Evolutionary conservation across 495 filamentous ascomycete species (phyloP), one percentile per base, ranked within the genome.

Genomic region (Saxophila tyrrhenica): DNA sequence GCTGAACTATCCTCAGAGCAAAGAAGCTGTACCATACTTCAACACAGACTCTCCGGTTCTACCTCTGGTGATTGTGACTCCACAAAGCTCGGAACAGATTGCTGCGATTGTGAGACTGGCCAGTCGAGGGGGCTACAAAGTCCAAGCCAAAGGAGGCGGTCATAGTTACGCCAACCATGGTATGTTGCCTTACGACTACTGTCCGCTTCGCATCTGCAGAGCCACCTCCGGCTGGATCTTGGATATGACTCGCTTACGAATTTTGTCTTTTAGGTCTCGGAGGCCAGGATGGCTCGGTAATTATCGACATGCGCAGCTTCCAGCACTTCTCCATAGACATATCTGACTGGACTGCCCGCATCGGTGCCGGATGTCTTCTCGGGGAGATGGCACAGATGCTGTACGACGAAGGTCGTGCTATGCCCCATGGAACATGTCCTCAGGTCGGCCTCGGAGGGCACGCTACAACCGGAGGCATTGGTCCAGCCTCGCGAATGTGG

Each of bases 221-320:
- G n/a, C n/a, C n/a, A n/a, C n/a, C n/a, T n/a, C n/a, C n/a, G n/a
- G n/a, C n/a, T n/a, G n/a, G n/a, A n/a, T n/a, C n/a, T n/a, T n/a
- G n/a, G n/a, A n/a, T n/a, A n/a, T n/a, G n/a, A n/a, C n/a, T n/a
- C n/a, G n/a, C n/a, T n/a, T n/a, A n/a, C n/a, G n/a, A n/a, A n/a
- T n/a, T n/a, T n/a, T n/a, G n/a, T n/a, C n/a, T n/a, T n/a, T n/a
- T n/a, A n/a, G n/a, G n/a, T n/a, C 17, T 44, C 41, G 39, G 29
- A 0, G 20, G 29, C 7, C 38, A 21, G 10, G 53, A 58, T 21
- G 29, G 50, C 17, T 69, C 69, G 25, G 52, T 69, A 22, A 56
- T 70, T n/a, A 59, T 73, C 50, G 69, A 73, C 48, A 48, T 73
- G 15, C 55, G 62, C 39, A 44, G 46, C 11, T 65, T 55, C 52